These are phyloP conservation scores for Neckera pumila DNA, from an alignment of 225 moss, liverwort and hornwort species.

Conservation along the genomic window DNA sequence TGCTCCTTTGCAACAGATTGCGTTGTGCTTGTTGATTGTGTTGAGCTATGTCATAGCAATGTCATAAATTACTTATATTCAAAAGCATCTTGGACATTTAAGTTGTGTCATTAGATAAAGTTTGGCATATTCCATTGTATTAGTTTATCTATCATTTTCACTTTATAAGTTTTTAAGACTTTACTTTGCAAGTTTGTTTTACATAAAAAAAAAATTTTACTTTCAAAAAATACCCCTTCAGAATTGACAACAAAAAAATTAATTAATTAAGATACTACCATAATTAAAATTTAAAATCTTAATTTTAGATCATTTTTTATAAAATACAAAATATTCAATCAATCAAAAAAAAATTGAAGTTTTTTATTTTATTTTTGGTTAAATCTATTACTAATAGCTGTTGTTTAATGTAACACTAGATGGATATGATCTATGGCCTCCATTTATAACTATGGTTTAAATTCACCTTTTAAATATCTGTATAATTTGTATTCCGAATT, in stretches of 20 bases:
- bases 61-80: neutral
- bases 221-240: neutral
- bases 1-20: too few species aligned
- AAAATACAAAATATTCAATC: neutral
- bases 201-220: neutral
- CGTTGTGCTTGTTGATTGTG: too few species aligned
- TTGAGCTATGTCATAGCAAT: neutral
- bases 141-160: neutral
- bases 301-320: neutral
- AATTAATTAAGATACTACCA: too few species aligned
- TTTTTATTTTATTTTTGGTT: too few species aligned
- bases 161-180: neutral
- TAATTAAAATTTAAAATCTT: neutral
- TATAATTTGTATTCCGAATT: neutral
- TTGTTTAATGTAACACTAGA: rapidly evolving
- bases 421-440: neutral
- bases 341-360: too few species aligned
- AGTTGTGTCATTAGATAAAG: neutral
- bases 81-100: neutral
- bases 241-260: neutral
- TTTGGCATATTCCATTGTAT: neutral
- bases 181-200: neutral
- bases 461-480: neutral
- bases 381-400: too few species aligned
- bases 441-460: neutral